These are phyloP conservation scores for Penicillium verrucosum DNA, from an alignment of 2,329 filamentous ascomycete genomes.

Conservation along the genomic window DNA sequence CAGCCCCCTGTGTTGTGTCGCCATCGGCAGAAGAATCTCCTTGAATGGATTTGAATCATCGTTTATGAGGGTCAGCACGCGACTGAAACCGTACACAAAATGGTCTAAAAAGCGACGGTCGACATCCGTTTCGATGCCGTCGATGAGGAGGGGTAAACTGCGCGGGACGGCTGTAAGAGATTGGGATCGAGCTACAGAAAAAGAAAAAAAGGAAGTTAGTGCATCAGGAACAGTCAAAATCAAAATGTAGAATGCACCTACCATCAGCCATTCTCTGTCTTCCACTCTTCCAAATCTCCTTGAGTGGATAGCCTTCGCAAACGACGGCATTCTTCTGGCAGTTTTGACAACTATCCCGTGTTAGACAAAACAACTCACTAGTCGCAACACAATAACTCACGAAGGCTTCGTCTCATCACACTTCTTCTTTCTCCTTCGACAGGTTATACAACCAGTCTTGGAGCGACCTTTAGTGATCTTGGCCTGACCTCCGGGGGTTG, in stretches of 20 bases:
- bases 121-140: constrained; percentile 74
- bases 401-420: constrained; percentile 49
- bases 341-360: constrained; percentile 54
- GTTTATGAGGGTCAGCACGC: constrained; percentile 76
- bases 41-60: constrained; percentile 82
- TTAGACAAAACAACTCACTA: constrained; percentile 4
- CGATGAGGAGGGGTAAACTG: constrained; percentile 62
- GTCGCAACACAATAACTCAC: constrained; percentile 24
- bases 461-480: constrained; percentile 73
- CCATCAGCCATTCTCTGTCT: constrained; percentile 70
- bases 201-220: constrained; percentile 1
- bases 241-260: constrained; percentile 25
- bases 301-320: constrained; percentile 85
- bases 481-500: constrained; percentile 55
- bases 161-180: constrained; percentile 39
- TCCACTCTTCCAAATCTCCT: constrained; percentile 82
- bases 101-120: constrained; percentile 80
- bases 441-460: constrained; percentile 58
- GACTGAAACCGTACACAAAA: constrained; percentile 75
- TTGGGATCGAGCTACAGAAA: constrained; percentile 29
- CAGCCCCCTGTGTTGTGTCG: constrained; percentile 71
- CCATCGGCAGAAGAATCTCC: constrained; percentile 77
- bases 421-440: constrained; percentile 60
- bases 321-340: constrained; percentile 92
- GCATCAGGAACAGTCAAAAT: constrained; percentile 4